Conservation (phyloP, 148 eudicot species). For the Camellia granthamiana region DNA sequence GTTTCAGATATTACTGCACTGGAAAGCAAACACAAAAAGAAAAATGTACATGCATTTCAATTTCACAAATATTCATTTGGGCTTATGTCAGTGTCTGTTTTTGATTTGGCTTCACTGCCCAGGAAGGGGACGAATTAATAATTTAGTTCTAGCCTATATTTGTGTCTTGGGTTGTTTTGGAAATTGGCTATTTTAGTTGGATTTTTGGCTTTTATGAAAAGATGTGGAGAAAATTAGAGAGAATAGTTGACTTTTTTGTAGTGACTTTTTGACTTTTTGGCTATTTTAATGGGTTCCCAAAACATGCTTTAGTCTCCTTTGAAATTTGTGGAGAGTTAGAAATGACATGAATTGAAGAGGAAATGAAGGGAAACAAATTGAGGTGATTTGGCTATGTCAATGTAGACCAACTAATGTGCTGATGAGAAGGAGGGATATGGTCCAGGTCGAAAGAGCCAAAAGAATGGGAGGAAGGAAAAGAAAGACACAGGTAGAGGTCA, state of each 20-base stretch:
- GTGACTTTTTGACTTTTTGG: too few relatives aligned
- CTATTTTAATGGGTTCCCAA: too few relatives aligned
- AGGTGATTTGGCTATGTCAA: not conserved
- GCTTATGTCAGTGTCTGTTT: not conserved
- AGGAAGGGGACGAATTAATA: not conserved
- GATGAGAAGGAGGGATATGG: not conserved
- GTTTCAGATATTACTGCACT: not conserved
- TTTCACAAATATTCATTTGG: not conserved
- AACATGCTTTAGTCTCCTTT: not conserved
- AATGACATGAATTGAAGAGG: not conserved
- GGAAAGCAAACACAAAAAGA: not conserved
- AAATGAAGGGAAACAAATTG: not conserved
- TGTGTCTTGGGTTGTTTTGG: not conserved
- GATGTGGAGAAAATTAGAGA: too few relatives aligned
- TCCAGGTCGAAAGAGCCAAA: not conserved
- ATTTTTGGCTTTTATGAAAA: too few relatives aligned
- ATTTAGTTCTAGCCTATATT: not conserved
- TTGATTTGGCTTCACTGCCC: not conserved
- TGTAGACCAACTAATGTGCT: conserved; percentile 3
- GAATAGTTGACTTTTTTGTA: too few relatives aligned
- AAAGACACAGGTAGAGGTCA: not conserved
- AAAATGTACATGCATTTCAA: not conserved
- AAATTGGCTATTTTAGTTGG: too few relatives aligned
- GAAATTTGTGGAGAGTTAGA: not conserved
- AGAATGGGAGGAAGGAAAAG: conserved; percentile 1